Evolutionary conservation across 2,329 filamentous ascomycete species (phyloP).

Genomic region (Sporothrix curviconia): DNA sequence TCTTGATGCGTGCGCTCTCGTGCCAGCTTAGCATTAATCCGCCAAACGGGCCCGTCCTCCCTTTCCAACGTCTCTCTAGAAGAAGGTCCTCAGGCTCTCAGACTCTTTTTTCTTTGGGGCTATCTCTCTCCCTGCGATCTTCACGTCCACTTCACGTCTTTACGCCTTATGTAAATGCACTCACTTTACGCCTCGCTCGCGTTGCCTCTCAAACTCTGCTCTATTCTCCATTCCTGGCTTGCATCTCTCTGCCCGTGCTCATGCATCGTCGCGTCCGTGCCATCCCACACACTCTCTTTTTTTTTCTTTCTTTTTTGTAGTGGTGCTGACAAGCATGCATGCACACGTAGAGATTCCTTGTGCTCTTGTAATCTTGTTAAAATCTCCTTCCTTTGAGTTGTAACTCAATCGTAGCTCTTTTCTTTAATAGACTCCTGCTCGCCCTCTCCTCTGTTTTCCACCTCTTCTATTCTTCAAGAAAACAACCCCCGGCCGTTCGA

Average conservation of each 20-base stretch:
- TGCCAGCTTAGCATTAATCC: no score
- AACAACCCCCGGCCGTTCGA: slow-evolving; percentile 1
- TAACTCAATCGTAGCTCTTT: neutral
- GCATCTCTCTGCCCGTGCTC: slow-evolving; percentile 5
- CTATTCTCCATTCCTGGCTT: slow-evolving; percentile 3
- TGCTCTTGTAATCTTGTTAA: neutral
- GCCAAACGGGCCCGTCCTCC: no score
- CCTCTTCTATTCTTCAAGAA: neutral
- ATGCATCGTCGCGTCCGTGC: slow-evolving; percentile 8
- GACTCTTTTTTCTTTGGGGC: neutral
- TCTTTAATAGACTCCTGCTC: slow-evolving; percentile 1
- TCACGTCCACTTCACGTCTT: slow-evolving; percentile 4
- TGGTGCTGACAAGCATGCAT: neutral
- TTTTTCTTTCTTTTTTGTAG: neutral
- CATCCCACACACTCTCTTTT: neutral
- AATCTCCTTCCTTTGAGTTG: no score
- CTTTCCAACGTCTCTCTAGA: neutral
- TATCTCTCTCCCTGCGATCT: slow-evolving; percentile 6
- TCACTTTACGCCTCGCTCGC: neutral
- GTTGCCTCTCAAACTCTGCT: neutral
- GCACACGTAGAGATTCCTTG: neutral
- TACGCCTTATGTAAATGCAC: neutral
- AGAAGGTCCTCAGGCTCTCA: neutral
- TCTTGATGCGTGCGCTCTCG: no score
- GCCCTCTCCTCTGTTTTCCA: neutral